A percentile compares a stretch with the other conserved stretches of the same genome.
Conservation (phyloP, 176 grass and related monocot genomes). For the Elymus sibiricus region DNA sequence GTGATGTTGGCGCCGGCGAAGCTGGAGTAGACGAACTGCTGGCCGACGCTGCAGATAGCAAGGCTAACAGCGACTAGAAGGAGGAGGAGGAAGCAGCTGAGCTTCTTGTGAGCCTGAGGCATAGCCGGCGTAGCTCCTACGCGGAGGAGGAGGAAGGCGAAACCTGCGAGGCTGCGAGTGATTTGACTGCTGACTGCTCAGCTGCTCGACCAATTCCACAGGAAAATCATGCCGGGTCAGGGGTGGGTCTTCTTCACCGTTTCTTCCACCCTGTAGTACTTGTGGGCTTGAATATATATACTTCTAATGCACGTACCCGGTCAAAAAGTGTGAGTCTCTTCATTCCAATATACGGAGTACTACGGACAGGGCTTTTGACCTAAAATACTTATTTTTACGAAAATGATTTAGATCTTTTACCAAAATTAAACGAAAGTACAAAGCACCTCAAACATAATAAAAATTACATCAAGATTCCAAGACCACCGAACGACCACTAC, state of each 20-base stretch:
- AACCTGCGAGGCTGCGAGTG: neutral
- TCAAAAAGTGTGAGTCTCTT: too few species aligned
- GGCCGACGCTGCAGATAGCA: neutral
- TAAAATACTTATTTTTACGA: too few species aligned
- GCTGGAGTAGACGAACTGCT: conserved; percentile 15
- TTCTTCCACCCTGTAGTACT: too few species aligned
- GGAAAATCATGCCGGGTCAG: neutral
- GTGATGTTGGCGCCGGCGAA: conserved; percentile 1
- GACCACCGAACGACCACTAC: too few species aligned
- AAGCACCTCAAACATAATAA: too few species aligned
- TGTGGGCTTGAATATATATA: too few species aligned
- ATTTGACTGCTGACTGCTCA: neutral
- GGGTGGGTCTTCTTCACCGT: neutral
- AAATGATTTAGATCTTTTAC: too few species aligned
- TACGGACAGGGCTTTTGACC: too few species aligned
- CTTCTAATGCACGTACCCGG: too few species aligned
- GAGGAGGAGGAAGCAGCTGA: conserved; percentile 5
- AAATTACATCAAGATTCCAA: too few species aligned
- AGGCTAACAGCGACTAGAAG: neutral
- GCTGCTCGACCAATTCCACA: neutral
- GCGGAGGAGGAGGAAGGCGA: neutral
- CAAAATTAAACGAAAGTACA: too few species aligned
- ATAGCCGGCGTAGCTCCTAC: neutral
- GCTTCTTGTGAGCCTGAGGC: neutral
- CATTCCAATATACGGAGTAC: too few species aligned